These are phyloP conservation scores for Aspergillus biplanus DNA, from an alignment of 495 filamentous ascomycete species.

Conservation along the genomic window DNA sequence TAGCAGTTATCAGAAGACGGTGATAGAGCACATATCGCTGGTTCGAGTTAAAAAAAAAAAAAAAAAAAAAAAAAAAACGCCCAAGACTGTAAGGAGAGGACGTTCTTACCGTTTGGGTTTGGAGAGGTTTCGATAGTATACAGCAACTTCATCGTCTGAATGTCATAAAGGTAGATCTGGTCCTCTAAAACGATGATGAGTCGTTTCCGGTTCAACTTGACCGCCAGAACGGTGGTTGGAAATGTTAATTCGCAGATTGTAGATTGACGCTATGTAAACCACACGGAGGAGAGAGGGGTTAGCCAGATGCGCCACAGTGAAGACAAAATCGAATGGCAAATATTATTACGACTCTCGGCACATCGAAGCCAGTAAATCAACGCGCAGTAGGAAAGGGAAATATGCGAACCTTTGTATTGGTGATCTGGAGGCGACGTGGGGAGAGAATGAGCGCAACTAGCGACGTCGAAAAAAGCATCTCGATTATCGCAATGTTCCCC, in stretches of 20 bases:
- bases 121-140: conserved; percentile 91
- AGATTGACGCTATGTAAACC: conserved; percentile 69
- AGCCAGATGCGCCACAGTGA: conserved; percentile 11
- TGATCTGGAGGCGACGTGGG: conserved; percentile 86
- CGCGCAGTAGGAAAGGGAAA: conserved; percentile 3
- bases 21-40: conserved; percentile 88
- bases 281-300: conserved; percentile 14
- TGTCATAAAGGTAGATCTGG: conserved; percentile 96
- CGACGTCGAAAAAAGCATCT: conserved; percentile 99
- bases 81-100: conserved; percentile 17
- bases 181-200: conserved; percentile 92
- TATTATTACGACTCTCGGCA: neutral
- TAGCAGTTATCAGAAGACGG: conserved; percentile 95
- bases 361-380: neutral
- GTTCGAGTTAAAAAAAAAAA: conserved; percentile 23
- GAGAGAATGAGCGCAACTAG: conserved; percentile 90
- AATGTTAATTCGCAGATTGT: conserved; percentile 99
- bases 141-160: conserved; percentile 93
- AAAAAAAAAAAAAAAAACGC: too few species aligned
- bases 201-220: conserved; percentile 90
- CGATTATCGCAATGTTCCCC: conserved; percentile 89
- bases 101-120: conserved; percentile 72
- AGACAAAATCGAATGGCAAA: neutral
- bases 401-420: conserved; percentile 87
- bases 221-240: conserved; percentile 88